Conservation (phyloP, 1,139 yeast genomes). For the Wickerhamiella infanticola region DNA sequence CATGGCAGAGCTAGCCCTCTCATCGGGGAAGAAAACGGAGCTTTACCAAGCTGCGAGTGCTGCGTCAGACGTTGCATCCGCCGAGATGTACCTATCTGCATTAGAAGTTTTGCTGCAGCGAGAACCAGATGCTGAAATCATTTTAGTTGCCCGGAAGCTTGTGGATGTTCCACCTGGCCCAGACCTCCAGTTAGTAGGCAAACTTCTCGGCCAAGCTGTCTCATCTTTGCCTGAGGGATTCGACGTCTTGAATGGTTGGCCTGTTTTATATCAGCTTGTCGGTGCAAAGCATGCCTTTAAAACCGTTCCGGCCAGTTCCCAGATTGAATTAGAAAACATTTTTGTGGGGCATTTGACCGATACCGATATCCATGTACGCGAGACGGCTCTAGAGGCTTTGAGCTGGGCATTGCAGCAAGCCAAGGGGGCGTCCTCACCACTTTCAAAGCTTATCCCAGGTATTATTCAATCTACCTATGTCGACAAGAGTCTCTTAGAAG, state of each 20-base stretch:
- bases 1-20: background rate
- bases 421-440: background rate
- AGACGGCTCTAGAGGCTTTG: conserved; percentile 14
- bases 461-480: conserved; percentile 43
- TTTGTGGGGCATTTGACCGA: background rate
- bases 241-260: background rate
- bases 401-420: conserved; percentile 12
- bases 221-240: background rate
- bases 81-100: background rate
- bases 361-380: conserved; percentile 3
- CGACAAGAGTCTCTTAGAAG: conserved; percentile 42
- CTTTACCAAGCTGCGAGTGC: background rate
- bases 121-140: background rate
- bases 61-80: background rate
- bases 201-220: background rate
- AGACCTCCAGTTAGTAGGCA: background rate
- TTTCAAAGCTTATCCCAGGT: conserved; percentile 21
- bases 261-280: background rate
- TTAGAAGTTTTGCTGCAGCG: background rate
- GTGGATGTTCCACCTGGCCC: background rate
- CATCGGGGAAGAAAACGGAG: background rate
- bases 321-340: background rate
- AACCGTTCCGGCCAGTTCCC: background rate
- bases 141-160: background rate
- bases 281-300: conserved; percentile 1